Evolutionary conservation across 2,329 filamentous ascomycete species (phyloP), one percentile per base, ranked within the genome.

Genomic region (Elsinoe necatrix): DNA sequence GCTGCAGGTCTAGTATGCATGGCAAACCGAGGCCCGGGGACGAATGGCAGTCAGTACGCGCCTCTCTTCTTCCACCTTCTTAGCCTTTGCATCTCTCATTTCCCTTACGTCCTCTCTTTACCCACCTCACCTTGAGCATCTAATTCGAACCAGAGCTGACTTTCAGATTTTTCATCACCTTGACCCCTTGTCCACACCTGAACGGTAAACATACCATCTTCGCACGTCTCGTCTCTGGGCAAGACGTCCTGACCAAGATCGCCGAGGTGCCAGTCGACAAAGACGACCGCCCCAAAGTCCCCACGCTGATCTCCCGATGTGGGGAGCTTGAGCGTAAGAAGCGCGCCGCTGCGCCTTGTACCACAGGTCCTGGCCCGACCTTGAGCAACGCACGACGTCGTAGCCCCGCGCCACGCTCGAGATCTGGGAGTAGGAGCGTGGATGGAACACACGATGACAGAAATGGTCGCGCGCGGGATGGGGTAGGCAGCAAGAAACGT

Each of bases 171-270:
- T 74, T 74, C 66, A 68, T 74, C 54, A 74, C 71, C 11, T 63
- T 74, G 21, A 68, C 68, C 20, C 61, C 67, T 18, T 71, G 68
- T 59, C 62, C 64, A 8, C 72, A 74, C 58, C 61, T 74, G 57
- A 72, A 72, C 55, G 66, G 63, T 18, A 73, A 73, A 61, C 72
- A 74, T 62, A 73, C 72, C 23, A 66, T 73, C 41, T 73, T 74
- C 50, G 72, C 70, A 14, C 65, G 64, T 43, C 29, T 74, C 3
- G 67, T 73, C 1, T 63, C 66, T 1, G 71, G 70, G n/a, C 60
- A 72, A 54, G 63, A 70, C 18, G 63, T 65, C 14, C 62, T 73
- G 29, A 55, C 62, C 34, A 64, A 63, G 16, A 69, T 73, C 56
- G 65, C 69, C 7, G 66, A 66, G 42, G 67, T 73, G 8, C 58